Conservation (phyloP, 1,284 basidiomycete species). For the Microbotryum saponariae region DNA sequence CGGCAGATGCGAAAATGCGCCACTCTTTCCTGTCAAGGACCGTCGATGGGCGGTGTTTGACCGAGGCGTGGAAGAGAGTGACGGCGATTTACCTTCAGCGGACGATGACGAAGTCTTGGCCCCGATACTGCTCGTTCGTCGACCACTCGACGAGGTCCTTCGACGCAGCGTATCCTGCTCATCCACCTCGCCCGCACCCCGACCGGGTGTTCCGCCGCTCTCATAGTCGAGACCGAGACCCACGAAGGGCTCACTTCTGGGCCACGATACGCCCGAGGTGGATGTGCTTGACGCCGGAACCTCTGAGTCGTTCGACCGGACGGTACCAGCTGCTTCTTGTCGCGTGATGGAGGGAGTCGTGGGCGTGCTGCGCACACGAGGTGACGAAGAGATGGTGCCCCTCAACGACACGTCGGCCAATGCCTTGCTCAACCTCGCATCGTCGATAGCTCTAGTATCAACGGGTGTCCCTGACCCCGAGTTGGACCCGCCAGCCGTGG, state of each 20-base stretch:
- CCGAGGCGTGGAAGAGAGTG: too few relatives aligned
- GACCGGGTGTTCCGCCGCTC: background rate
- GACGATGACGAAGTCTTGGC: constrained; percentile 4
- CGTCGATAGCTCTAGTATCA: background rate
- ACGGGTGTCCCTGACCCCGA: background rate
- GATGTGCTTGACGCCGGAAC: too few relatives aligned
- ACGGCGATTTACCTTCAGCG: too few relatives aligned
- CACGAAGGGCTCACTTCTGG: too few relatives aligned
- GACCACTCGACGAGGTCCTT: constrained; percentile 13
- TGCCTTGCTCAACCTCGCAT: background rate
- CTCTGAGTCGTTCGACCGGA: too few relatives aligned
- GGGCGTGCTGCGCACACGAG: too few relatives aligned
- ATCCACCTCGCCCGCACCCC: constrained; percentile 4
- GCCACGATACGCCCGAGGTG: too few relatives aligned
- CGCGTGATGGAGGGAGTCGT: too few relatives aligned
- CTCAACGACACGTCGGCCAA: too few relatives aligned
- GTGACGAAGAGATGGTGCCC: too few relatives aligned
- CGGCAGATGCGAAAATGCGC: constrained; percentile 24
- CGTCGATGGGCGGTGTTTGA: constrained; percentile 1
- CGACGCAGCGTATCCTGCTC: background rate
- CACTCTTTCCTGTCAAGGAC: constrained; percentile 18
- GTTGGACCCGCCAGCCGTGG: background rate
- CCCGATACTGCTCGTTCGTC: constrained; percentile 13
- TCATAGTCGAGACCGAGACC: constrained; percentile 27
- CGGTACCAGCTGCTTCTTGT: too few relatives aligned